phyloP scores from a whole-genome alignment of 2,329 filamentous ascomycete genomes.

The Phyllosticta ampelicida region DNA sequence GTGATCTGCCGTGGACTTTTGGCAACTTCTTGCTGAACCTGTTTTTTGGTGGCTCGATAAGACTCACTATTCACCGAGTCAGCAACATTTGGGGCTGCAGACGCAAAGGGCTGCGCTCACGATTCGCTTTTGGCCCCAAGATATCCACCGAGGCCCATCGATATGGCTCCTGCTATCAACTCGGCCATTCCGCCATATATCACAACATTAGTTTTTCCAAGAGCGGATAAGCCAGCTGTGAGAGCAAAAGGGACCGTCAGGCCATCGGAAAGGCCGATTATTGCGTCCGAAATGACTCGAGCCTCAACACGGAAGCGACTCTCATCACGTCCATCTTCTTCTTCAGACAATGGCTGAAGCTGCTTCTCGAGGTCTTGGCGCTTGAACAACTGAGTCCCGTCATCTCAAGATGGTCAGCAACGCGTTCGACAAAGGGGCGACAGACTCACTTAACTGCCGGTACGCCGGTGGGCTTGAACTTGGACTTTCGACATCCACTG shows the following conservation, averaged over 20 bases:
- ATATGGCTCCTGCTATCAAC: constrained; percentile 62
- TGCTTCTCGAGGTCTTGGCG: background rate
- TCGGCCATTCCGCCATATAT: constrained; percentile 57
- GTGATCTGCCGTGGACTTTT: background rate
- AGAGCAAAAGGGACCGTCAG: constrained; percentile 72
- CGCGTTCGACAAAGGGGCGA: background rate
- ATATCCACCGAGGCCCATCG: constrained; percentile 66
- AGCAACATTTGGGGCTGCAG: background rate
- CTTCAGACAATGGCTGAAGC: background rate
- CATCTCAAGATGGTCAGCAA: background rate
- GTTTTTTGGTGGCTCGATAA: background rate
- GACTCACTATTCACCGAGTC: background rate
- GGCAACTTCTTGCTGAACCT: background rate
- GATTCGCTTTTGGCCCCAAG: constrained; percentile 51
- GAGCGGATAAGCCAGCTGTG: constrained; percentile 59
- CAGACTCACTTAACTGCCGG: background rate
- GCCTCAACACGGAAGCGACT: background rate
- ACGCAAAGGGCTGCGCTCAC: background rate
- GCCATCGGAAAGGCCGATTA: constrained; percentile 68
- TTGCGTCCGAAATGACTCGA: constrained; percentile 46
- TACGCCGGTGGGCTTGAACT: background rate
- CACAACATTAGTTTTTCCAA: constrained; percentile 19
- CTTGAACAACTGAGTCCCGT: background rate
- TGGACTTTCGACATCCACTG: background rate
- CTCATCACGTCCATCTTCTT: background rate